Base-by-base conservation (phyloP, 768 basidiomycete species). In the Holtermannia corniformis region DNA sequence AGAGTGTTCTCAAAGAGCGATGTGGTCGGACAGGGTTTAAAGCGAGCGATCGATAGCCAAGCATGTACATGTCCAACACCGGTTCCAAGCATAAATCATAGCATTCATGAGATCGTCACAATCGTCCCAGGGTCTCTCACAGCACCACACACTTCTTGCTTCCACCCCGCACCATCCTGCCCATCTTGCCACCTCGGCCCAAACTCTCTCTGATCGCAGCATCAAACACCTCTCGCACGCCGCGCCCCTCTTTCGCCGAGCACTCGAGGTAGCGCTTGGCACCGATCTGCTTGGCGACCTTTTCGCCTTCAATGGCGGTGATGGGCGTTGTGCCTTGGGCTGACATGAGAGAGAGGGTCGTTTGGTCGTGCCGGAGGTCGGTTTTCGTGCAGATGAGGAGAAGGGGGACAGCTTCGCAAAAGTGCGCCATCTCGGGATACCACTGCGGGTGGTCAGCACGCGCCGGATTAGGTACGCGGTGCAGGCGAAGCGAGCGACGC, bases 221-320 rank as follows among this genome's bases (percentile, higher is more conserved):
- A 40, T 82, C 78, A 72, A 99, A 97, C 32, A 97, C 92, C 44
- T 92, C 89, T 58, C 87, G 83, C 42, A 97, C 88, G 45, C 89
- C 89, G 14, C 75, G 76, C 3, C 91, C 88, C n/a, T 82, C 83
- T 76, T 93, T 96, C 44, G 92, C 87, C 27, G 85, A 87, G 73
- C 95, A 97, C 72, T 99, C 93, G 56, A 84, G 78, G 70, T 97
- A 99, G 70, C 82, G 80, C 25, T 67, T 73, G 16, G 91, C 91
- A 22, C 91, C 90, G 48, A 99, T 97, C 65, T 92, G 87, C 64
- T 82, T 82, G 22, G 93, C 93, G 22, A 93, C 85, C n/a, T 75
- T 76, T 2, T 76, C 78, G 1, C 93, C 95, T 64, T 90, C 88
- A 58, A 86, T 84, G 2, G 85, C 70, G 1, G 86, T 81, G 57